Conservation (phyloP, 75 land plant genomes). For the Cryptomeria japonica region DNA sequence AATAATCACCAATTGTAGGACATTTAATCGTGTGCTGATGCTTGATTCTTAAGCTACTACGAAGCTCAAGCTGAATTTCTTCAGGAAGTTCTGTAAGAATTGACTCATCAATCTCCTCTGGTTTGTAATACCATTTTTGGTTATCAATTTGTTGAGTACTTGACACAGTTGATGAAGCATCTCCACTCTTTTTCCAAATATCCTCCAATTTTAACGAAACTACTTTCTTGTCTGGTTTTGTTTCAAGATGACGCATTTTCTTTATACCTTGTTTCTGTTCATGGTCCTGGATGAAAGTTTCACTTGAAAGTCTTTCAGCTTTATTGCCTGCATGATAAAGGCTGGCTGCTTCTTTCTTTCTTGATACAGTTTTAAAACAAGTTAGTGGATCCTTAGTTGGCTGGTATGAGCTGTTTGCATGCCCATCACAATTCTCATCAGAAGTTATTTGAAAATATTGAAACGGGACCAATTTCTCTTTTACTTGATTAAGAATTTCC, state of each 20-base stretch:
- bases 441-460: neutral
- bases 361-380: neutral
- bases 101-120: slow-evolving; percentile 65
- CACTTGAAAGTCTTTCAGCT: neutral
- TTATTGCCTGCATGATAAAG: neutral
- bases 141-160: slow-evolving; percentile 10
- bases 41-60: slow-evolving; percentile 42
- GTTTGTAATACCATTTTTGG: slow-evolving; percentile 53
- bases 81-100: slow-evolving; percentile 69
- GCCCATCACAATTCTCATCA: neutral
- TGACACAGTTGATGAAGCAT: slow-evolving; percentile 8
- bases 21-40: slow-evolving; percentile 19
- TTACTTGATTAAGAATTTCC: neutral
- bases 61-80: slow-evolving; percentile 72
- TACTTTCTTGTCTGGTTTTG: neutral
- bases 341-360: neutral
- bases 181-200: slow-evolving; percentile 19
- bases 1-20: slow-evolving; percentile 35
- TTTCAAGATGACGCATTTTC: neutral
- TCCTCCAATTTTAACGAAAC: slow-evolving; percentile 3
- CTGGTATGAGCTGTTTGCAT: neutral
- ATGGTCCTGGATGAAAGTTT: neutral
- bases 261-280: neutral
- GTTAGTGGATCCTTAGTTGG: neutral
- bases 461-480: neutral